Evolutionary conservation across 305 asterid genomes (phyloP).

Genomic region (Fraxinus albicans): DNA sequence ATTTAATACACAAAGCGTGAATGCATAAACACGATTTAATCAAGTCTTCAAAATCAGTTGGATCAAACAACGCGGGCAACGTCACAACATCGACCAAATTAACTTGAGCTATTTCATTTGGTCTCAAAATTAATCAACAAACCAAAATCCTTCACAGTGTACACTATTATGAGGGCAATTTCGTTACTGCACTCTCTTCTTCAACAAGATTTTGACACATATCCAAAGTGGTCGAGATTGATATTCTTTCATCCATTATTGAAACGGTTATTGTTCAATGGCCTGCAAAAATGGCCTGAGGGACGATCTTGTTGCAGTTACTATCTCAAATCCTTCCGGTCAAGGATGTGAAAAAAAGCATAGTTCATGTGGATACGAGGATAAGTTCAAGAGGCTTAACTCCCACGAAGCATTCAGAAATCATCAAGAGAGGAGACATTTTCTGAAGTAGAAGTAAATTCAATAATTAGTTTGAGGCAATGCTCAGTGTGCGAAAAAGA

Average conservation of each 20-base stretch:
- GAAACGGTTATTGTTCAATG: conserved; percentile 58
- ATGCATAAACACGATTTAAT: too few species aligned
- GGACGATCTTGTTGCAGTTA: conserved; percentile 47
- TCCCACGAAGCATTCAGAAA: conserved; percentile 29
- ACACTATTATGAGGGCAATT: conserved; percentile 30
- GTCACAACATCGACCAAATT: too few species aligned
- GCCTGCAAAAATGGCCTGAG: conserved; percentile 36
- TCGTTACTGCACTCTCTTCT: conserved; percentile 48
- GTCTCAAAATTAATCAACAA: too few species aligned
- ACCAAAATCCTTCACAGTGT: conserved; percentile 4
- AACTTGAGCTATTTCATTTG: too few species aligned
- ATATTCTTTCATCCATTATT: conserved; percentile 40
- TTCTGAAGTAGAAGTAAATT: conserved; percentile 17
- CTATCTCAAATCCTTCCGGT: conserved; percentile 47
- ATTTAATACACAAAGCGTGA: too few species aligned
- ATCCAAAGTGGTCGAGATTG: conserved; percentile 18
- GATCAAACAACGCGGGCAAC: too few species aligned
- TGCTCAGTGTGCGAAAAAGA: conserved; percentile 30
- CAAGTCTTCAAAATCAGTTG: too few species aligned
- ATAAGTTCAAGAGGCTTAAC: conserved; percentile 25
- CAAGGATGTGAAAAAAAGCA: conserved; percentile 35
- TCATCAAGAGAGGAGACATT: conserved; percentile 21
- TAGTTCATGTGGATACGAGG: neutral
- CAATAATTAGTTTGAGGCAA: conserved; percentile 11
- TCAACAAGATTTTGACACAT: conserved; percentile 31